Percentiles rank a stretch among this genome's conserved stretches.
Evolutionary conservation across 2,329 filamentous ascomycete species (phyloP).

Genomic region (Penicillium expansum): DNA sequence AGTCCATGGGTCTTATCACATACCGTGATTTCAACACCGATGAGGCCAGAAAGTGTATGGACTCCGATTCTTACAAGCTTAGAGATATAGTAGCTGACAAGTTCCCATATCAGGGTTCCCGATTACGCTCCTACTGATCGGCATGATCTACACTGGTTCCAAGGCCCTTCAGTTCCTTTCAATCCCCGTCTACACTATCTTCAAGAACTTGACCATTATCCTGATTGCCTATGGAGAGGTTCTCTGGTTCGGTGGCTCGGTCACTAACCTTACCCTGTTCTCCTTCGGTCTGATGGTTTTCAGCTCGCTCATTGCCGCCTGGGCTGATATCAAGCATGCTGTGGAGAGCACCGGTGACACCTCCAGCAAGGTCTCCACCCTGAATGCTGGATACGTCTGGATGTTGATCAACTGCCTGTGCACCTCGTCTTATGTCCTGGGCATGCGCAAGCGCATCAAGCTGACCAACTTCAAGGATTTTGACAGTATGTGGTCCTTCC

Average conservation of each 20-base stretch:
- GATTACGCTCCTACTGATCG: slow-evolving; percentile 89
- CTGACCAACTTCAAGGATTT: slow-evolving; percentile 99
- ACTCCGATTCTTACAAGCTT: neutral
- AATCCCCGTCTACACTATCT: slow-evolving; percentile 98
- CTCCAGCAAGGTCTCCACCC: slow-evolving; percentile 74
- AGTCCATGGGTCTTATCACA: slow-evolving; percentile 75
- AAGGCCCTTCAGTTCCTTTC: slow-evolving; percentile 96
- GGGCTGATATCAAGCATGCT: slow-evolving; percentile 92
- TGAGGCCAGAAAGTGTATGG: slow-evolving; percentile 87
- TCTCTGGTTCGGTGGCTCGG: slow-evolving; percentile 93
- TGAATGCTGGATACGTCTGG: slow-evolving; percentile 96
- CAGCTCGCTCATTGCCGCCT: slow-evolving; percentile 90
- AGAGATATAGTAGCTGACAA: neutral
- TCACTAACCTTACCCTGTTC: slow-evolving; percentile 81
- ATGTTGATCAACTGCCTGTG: slow-evolving; percentile 97
- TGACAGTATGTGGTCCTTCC: slow-evolving; percentile 70
- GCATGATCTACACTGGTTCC: slow-evolving; percentile 98
- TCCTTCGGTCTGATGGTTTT: slow-evolving; percentile 97
- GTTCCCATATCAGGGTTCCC: slow-evolving; percentile 71
- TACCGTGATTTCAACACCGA: slow-evolving; percentile 81
- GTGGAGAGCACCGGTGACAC: slow-evolving; percentile 66
- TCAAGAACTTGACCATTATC: slow-evolving; percentile 99
- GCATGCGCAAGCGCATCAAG: slow-evolving; percentile 99
- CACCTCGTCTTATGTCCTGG: slow-evolving; percentile 81
- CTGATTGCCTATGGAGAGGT: slow-evolving; percentile 98